Evolutionary conservation across 805 yeast species (phyloP).

Genomic region (Suhomyces tanzawaensis): DNA sequence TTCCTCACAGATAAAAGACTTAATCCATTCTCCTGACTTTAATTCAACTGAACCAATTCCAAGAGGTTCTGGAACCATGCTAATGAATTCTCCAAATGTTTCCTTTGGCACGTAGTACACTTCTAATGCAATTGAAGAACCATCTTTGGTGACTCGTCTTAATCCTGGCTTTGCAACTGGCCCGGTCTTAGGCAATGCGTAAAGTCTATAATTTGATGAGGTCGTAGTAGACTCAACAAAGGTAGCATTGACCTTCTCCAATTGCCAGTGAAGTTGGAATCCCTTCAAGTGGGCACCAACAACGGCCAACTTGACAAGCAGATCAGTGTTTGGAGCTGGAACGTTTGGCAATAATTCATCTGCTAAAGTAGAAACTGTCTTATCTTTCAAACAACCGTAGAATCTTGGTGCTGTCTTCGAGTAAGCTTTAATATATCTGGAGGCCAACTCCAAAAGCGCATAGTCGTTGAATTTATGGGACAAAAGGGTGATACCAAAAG

Average conservation of each 20-base stretch:
- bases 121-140: conserved; percentile 69
- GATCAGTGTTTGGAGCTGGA: conserved; percentile 43
- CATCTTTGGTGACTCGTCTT: conserved; percentile 57
- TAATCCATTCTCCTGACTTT: conserved; percentile 76
- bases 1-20: conserved; percentile 94
- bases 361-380: conserved; percentile 30
- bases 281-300: conserved; percentile 95
- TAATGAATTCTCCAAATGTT: conserved; percentile 75
- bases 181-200: conserved; percentile 79
- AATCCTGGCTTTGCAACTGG: conserved; percentile 90
- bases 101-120: conserved; percentile 79
- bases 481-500: conserved; percentile 85
- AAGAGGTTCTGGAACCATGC: conserved; percentile 90
- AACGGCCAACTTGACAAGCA: conserved; percentile 73
- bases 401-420: conserved; percentile 48
- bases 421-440: conserved; percentile 55
- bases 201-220: conserved; percentile 66
- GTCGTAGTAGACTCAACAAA: conserved; percentile 67
- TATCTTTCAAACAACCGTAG: conserved; percentile 51
- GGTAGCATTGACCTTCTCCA: conserved; percentile 77
- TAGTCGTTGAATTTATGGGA: conserved; percentile 83
- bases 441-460: conserved; percentile 83
- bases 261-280: conserved; percentile 90
- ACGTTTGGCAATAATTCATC: conserved; percentile 47
- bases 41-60: conserved; percentile 94